A percentile compares a stretch with the other conserved stretches of the same genome.
Conservation (phyloP, 1,139 yeast genomes). For the Pichia sp. region DNA sequence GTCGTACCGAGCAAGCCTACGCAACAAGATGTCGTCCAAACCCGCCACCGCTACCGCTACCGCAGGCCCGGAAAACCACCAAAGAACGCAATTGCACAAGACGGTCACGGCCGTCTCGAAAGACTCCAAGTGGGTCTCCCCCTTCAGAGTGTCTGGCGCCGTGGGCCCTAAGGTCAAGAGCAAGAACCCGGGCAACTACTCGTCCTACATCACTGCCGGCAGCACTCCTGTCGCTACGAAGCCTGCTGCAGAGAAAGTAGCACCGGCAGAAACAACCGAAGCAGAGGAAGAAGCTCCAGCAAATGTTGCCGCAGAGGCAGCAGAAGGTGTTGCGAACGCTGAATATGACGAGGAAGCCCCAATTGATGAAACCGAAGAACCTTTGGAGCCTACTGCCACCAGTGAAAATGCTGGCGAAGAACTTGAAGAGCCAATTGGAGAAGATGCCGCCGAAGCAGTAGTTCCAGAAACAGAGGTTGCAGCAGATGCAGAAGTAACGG, state of each 20-base stretch:
- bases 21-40: background rate
- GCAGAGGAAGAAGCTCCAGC: background rate
- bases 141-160: constrained; percentile 37
- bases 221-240: constrained; percentile 3
- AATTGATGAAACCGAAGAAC: constrained; percentile 10
- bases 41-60: background rate
- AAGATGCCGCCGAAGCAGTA: constrained; percentile 7
- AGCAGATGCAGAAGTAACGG: constrained; percentile 7
- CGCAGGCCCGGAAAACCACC: background rate
- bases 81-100: constrained; percentile 12
- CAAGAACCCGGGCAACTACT: constrained; percentile 9
- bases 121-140: constrained; percentile 45
- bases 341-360: constrained; percentile 9
- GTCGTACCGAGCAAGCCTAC: too few species aligned
- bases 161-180: constrained; percentile 18
- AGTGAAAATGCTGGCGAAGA: constrained; percentile 19
- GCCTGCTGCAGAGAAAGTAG: background rate
- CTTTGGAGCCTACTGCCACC: constrained; percentile 13
- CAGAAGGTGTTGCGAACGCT: constrained; percentile 3
- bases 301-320: background rate
- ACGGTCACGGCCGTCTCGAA: constrained; percentile 7
- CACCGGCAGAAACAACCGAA: background rate
- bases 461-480: constrained; percentile 12
- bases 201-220: constrained; percentile 28
- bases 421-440: constrained; percentile 7